Percentiles rank a stretch among this genome's conserved stretches.
phyloP scores from a whole-genome alignment of 1,139 yeast species.

The Candida sp. region DNA sequence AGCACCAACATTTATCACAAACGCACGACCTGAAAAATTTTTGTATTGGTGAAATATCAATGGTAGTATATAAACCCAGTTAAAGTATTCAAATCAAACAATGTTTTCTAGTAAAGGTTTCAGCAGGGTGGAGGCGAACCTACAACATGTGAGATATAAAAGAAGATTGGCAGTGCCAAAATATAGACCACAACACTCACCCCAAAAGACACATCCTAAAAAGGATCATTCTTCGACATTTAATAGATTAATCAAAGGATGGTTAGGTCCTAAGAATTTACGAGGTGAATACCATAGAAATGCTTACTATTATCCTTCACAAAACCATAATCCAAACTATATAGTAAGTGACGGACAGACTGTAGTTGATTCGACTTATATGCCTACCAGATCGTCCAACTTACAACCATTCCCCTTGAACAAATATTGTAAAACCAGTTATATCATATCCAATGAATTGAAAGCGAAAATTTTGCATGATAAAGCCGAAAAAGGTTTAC shows the following conservation, averaged over 20 bases:
- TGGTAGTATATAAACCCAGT: not conserved
- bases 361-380: conserved; percentile 10
- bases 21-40: not conserved
- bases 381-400: conserved; percentile 24
- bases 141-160: conserved; percentile 20
- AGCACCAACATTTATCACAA: not conserved
- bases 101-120: not conserved
- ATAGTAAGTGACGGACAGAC: conserved; percentile 52
- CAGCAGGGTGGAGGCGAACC: conserved; percentile 1
- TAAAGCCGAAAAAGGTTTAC: conserved; percentile 46
- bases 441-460: conserved; percentile 53
- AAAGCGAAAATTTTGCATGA: conserved; percentile 60
- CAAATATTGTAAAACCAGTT: conserved; percentile 64
- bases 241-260: conserved; percentile 32
- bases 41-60: not conserved
- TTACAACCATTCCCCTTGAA: conserved; percentile 83
- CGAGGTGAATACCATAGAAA: conserved; percentile 81
- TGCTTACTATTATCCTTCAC: conserved; percentile 73
- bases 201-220: conserved; percentile 21
- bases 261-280: conserved; percentile 80
- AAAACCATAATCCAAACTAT: conserved; percentile 72
- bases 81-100: not conserved
- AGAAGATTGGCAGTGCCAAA: conserved; percentile 28
- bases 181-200: conserved; percentile 20
- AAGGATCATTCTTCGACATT: conserved; percentile 29